Base-by-base conservation (phyloP, 257 asterid species). In the Solanum chilense region DNA sequence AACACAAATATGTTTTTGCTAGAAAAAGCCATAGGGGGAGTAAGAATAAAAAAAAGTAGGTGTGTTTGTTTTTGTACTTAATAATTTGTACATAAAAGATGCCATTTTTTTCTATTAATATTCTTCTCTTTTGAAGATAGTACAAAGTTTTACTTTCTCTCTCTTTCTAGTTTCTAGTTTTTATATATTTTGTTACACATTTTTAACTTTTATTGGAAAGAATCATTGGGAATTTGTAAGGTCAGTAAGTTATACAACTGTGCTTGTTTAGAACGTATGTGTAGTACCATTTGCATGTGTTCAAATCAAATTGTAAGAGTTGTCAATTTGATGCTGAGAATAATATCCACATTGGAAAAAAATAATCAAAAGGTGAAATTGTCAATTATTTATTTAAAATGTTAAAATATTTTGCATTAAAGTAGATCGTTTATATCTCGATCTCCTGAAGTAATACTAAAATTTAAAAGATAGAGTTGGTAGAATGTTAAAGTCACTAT, bases 381-480 rank as follows among this genome's bases (percentile, higher is more conserved):
- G 23, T 52, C 18, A 16, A 52, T 52, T 52, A 52, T 18, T 52
- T 23, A 52, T 52, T 52, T 52, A 18, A 52, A n/a, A 18, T 7
- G 4, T 20, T 18, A 18, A 56, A 56, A 56, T 6, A 0, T 3
- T 56, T 56, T 56, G n/a, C 0, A 0, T 56, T 7, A 56, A 56
- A 3, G n/a, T 18, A 18, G 2, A 7, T 0, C 1, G 5, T 7
- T 0, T 18, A 56, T 16, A 18, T 18, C 0, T 6, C 11, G 6
- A 18, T 56, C 2, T 56, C 0, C 3, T 18, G 3, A 15, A 49
- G 60, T 15, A 49, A 15, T 49, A 15, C 60, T 49, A 0, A 5
- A 49, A 5, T 15, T 49, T 49, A 15, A 1, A 21, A 49, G 15
- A 49, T 49, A 49, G 3, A 49, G 23, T 49, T 49, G 60, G 23